A percentile compares a stretch with the other conserved stretches of the same genome.
phyloP scores from a whole-genome alignment of 2,329 filamentous ascomycete genomes.

The Phialophora tarda region DNA sequence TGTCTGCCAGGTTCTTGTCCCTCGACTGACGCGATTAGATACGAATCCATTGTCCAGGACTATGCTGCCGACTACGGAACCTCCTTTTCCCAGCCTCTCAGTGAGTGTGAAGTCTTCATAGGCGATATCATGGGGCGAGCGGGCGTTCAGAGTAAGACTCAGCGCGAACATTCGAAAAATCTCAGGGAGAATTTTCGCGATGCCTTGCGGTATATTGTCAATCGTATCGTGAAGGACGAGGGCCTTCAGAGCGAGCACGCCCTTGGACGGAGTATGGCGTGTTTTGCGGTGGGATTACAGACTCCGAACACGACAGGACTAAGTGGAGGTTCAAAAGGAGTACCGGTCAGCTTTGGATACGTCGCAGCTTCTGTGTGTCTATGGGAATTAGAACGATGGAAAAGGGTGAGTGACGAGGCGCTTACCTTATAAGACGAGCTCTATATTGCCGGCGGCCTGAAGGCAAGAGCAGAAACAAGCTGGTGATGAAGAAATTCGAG shows the following conservation, averaged over 20 bases:
- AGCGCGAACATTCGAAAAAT: constrained; percentile 50
- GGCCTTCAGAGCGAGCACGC: constrained; percentile 44
- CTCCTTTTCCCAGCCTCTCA: constrained; percentile 50
- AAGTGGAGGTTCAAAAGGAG: constrained; percentile 9
- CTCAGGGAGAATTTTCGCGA: constrained; percentile 52
- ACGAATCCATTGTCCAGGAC: constrained; percentile 58
- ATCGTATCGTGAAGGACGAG: constrained; percentile 53
- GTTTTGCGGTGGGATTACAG: constrained; percentile 43
- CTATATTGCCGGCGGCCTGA: neutral
- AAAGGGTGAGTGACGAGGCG: neutral
- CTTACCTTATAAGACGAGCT: neutral
- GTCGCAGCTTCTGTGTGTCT: constrained; percentile 26
- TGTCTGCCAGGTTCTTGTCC: neutral
- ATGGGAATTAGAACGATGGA: constrained; percentile 27
- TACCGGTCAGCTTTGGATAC: constrained; percentile 25
- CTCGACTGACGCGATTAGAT: constrained; percentile 47
- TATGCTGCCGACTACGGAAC: constrained; percentile 56
- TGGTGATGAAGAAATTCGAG: neutral
- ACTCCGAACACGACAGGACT: neutral
- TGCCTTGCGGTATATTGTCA: constrained; percentile 50
- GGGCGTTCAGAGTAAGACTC: constrained; percentile 46
- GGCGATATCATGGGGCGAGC: constrained; percentile 62
- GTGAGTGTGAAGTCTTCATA: constrained; percentile 62
- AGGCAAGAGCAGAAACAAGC: neutral
- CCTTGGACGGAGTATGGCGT: constrained; percentile 58